Base-by-base conservation (phyloP, 2,329 filamentous ascomycete species). In the Epicoccum sorghinum region DNA sequence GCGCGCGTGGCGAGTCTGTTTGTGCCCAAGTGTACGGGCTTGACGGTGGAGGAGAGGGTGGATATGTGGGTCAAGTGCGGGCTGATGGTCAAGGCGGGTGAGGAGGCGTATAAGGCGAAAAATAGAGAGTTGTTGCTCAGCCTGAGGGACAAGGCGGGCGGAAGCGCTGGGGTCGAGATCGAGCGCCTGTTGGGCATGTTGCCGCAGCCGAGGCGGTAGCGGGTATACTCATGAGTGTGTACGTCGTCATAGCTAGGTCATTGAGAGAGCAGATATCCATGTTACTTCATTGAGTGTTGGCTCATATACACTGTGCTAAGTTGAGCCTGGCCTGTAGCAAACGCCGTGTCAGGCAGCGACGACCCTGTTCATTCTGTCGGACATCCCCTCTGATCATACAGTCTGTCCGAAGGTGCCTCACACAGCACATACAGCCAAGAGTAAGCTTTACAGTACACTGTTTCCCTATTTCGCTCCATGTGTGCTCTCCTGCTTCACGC, bases 31-130 rank as follows among this genome's bases (percentile, higher is more conserved):
- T 97, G 93, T 78, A 88, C 87, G 13, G 81, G 82, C 50, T 73
- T 96, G 41, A 83, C 87, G 39, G 80, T 84, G 1, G 82, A 85
- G 3, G 89, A 92, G 65, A 81, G 88, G 3, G 88, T 96, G 50
- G 85, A 89, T 62, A 97, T 99, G 93, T 99, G 93, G 83, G 87
- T 96, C 66, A 96, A 96, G 77, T 98, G 95, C 74, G 93, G 93
- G 14, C 85, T 96, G 86, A 81, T 91, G 39, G 84, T 89, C 25
- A 92, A 91, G 77, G 95, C 95, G 2, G 95, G 89, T 4, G 93
- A 98, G 77, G 95, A 98, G 78, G 93, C 95, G 3, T 83, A 92
- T 55, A 91, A 87, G 77, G 82, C 84, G 55, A 96, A 90, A 75
- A 90, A 99, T 71, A 79, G 85, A 43, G 88, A 87, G 64, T 79